Evolutionary conservation across 495 filamentous ascomycete species (phyloP).

Genomic region (Lasiosphaeria ovina): DNA sequence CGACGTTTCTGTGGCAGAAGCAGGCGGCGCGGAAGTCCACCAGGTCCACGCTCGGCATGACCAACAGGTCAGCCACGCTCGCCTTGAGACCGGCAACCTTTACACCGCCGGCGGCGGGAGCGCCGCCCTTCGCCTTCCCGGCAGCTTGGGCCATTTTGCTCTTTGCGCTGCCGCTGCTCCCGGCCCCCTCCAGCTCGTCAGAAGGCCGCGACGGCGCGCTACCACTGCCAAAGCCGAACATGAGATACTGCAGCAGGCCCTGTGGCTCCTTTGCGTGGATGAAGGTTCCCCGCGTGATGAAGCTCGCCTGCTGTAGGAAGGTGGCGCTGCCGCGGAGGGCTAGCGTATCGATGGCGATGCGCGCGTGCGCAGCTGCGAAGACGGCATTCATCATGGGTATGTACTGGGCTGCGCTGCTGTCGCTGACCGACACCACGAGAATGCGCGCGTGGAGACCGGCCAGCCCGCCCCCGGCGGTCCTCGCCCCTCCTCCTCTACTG

Average conservation of each 20-base stretch:
- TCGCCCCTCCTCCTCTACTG: slow-evolving; percentile 27
- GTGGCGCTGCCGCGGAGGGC: slow-evolving; percentile 76
- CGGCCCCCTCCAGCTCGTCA: slow-evolving; percentile 5
- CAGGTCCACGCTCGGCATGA: slow-evolving; percentile 75
- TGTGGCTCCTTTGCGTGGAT: slow-evolving; percentile 61
- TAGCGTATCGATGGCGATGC: slow-evolving; percentile 86
- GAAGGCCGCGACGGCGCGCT: slow-evolving; percentile 14
- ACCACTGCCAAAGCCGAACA: slow-evolving; percentile 78
- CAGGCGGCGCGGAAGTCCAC: slow-evolving; percentile 97
- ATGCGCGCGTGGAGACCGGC: slow-evolving; percentile 75
- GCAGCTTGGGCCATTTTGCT: not conserved
- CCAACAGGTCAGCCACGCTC: slow-evolving; percentile 43
- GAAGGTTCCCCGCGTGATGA: slow-evolving; percentile 86
- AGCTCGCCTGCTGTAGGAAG: slow-evolving; percentile 92
- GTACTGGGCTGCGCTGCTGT: slow-evolving; percentile 83
- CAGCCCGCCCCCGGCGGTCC: slow-evolving; percentile 28
- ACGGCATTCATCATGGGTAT: slow-evolving; percentile 98
- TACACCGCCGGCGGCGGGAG: slow-evolving; percentile 57
- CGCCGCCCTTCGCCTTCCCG: not conserved
- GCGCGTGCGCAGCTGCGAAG: slow-evolving; percentile 84
- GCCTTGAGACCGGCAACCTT: slow-evolving; percentile 41
- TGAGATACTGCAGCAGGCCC: slow-evolving; percentile 83
- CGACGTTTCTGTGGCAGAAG: slow-evolving; percentile 89
- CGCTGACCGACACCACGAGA: slow-evolving; percentile 76
- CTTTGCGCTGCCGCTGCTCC: not conserved